Conservation (phyloP, 2,329 filamentous ascomycete genomes). For the Stagonosporopsis rhizophila region DNA sequence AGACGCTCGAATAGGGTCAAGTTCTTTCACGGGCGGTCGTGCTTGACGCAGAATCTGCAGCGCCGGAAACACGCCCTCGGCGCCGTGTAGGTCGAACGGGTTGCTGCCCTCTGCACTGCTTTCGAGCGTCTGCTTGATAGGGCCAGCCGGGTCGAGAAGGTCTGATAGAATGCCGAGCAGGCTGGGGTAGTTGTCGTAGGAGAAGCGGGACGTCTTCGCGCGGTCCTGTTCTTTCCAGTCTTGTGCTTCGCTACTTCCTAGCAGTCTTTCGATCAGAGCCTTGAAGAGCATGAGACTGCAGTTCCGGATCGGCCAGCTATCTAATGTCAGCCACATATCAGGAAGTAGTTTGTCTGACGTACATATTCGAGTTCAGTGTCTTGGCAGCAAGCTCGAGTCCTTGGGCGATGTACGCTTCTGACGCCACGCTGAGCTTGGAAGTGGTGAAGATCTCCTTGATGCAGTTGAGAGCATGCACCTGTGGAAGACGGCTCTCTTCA, state of each 20-base stretch:
- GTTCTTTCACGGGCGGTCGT: slow-evolving; percentile 66
- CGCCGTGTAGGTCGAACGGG: slow-evolving; percentile 45
- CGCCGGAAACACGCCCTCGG: slow-evolving; percentile 79
- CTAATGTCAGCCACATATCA: slow-evolving; percentile 5
- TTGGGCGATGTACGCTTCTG: slow-evolving; percentile 75
- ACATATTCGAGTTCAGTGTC: slow-evolving; percentile 80
- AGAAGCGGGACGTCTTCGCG: slow-evolving; percentile 61
- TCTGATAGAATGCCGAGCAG: slow-evolving; percentile 69
- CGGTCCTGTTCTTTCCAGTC: slow-evolving; percentile 63
- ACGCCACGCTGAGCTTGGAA: slow-evolving; percentile 74
- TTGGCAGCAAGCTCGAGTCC: slow-evolving; percentile 81
- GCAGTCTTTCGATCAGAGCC: slow-evolving; percentile 79
- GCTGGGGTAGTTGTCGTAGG: slow-evolving; percentile 72
- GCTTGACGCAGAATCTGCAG: slow-evolving; percentile 81
- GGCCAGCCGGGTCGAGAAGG: slow-evolving; percentile 58
- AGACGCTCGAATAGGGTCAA: slow-evolving; percentile 62
- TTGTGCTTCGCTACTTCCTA: slow-evolving; percentile 72
- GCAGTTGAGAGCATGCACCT: slow-evolving; percentile 95
- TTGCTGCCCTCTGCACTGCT: slow-evolving; percentile 29
- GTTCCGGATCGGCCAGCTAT: slow-evolving; percentile 90
- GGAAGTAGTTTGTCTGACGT: slow-evolving; percentile 41
- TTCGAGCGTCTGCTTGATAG: slow-evolving; percentile 36
- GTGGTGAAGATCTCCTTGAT: slow-evolving; percentile 91
- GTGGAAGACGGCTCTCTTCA: slow-evolving; percentile 70
- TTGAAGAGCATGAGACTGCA: slow-evolving; percentile 89